Conservation (phyloP, 2,329 filamentous ascomycete genomes). For the Cladosporium sp. region DNA sequence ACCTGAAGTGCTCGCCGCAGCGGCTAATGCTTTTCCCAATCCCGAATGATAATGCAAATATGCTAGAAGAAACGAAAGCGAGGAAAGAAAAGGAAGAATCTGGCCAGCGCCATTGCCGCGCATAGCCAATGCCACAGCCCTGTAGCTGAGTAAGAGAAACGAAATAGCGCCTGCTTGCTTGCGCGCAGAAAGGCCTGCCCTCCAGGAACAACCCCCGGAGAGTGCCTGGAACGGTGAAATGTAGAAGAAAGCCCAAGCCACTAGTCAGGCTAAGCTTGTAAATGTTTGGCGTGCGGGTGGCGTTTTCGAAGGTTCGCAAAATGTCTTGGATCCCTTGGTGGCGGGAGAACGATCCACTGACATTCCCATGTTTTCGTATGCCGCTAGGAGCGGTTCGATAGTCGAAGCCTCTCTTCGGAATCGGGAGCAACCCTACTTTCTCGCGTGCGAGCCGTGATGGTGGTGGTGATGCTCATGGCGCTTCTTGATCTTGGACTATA, state of each 20-base stretch:
- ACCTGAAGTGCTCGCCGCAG: background rate
- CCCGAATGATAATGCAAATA: background rate
- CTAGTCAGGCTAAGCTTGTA: background rate
- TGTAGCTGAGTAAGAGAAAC: background rate
- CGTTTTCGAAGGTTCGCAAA: background rate
- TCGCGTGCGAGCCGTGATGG: conserved; percentile 7
- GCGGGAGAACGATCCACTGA: background rate
- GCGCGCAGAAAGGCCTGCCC: background rate
- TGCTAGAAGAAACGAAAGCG: background rate
- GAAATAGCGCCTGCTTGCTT: background rate
- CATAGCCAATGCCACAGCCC: background rate
- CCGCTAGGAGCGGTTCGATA: background rate
- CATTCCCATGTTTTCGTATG: background rate
- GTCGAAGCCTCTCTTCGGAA: background rate
- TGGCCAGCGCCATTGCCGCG: background rate
- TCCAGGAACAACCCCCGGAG: background rate
- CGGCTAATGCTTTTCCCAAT: background rate
- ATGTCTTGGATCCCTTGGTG: background rate
- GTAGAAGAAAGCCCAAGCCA: background rate
- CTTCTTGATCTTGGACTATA: background rate
- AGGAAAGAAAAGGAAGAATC: background rate
- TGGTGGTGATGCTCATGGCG: conserved; percentile 4
- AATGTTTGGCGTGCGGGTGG: background rate
- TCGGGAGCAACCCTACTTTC: background rate
- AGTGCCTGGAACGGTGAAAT: background rate